These are phyloP conservation scores for Trichosporon ovoides DNA, from an alignment of 1,284 basidiomycete genomes.

Conservation along the genomic window DNA sequence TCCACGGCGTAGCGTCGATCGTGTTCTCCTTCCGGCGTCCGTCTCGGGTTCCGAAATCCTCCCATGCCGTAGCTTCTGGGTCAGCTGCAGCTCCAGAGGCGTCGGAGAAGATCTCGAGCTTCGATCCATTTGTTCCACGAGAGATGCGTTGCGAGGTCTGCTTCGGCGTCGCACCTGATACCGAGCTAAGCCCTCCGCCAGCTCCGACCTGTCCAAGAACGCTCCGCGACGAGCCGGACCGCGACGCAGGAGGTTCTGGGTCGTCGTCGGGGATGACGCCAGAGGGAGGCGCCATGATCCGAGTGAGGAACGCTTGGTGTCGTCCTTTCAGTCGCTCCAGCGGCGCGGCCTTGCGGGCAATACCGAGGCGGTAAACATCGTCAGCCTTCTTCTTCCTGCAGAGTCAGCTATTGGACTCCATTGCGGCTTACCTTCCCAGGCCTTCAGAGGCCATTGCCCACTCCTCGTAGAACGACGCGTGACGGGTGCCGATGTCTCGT, in stretches of 20 bases:
- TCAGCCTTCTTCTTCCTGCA: slow-evolving; percentile 70
- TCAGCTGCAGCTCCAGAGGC: slow-evolving; percentile 16
- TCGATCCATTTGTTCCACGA: slow-evolving; percentile 42
- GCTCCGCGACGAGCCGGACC: slow-evolving; percentile 1
- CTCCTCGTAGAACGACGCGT: slow-evolving; percentile 77
- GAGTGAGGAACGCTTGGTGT: slow-evolving; percentile 77
- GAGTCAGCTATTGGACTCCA: not conserved
- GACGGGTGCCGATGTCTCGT: slow-evolving; percentile 70
- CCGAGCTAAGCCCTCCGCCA: slow-evolving; percentile 5
- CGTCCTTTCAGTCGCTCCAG: slow-evolving; percentile 76
- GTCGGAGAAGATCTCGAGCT: slow-evolving; percentile 51
- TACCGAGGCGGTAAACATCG: slow-evolving; percentile 73
- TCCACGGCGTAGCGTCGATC: slow-evolving; percentile 50
- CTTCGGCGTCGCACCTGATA: slow-evolving; percentile 4
- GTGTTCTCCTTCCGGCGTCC: slow-evolving; percentile 53
- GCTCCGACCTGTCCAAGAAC: slow-evolving; percentile 30
- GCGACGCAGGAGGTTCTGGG: slow-evolving; percentile 9
- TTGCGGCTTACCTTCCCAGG: slow-evolving; percentile 59
- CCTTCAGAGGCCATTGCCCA: slow-evolving; percentile 71
- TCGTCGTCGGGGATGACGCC: slow-evolving; percentile 39
- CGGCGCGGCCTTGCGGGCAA: slow-evolving; percentile 73
- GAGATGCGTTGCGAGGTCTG: slow-evolving; percentile 13
- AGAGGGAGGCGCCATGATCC: slow-evolving; percentile 52
- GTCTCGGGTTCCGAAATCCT: slow-evolving; percentile 52
- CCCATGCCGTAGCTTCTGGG: slow-evolving; percentile 45